Percentiles rank a stretch among this genome's conserved stretches.
phyloP scores from a whole-genome alignment of 306 rosid genomes.

The Cicer pinnatifidum region DNA sequence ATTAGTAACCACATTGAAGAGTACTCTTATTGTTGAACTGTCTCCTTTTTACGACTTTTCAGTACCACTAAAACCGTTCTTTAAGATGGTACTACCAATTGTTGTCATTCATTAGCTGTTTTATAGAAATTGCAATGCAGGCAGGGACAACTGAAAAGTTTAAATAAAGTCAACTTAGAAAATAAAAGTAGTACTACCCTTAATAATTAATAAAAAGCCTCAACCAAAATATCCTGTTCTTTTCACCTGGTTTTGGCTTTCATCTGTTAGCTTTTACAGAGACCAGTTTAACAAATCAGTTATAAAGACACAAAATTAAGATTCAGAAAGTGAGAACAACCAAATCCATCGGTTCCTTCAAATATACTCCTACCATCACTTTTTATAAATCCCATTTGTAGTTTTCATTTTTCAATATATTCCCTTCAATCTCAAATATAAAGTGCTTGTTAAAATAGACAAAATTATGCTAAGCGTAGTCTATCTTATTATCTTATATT shows the following conservation, averaged over 20 bases:
- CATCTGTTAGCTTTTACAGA: conserved; percentile 1
- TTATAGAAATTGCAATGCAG: conserved; percentile 5
- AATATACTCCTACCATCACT: no score
- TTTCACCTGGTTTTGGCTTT: conserved; percentile 13
- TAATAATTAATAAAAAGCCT: not conserved
- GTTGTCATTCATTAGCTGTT: conserved; percentile 10
- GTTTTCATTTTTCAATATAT: no score
- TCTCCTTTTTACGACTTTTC: conserved; percentile 23
- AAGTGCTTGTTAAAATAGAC: no score
- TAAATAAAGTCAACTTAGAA: conserved; percentile 39
- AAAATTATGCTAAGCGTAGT: no score
- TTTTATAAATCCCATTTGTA: no score
- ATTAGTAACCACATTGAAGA: conserved; percentile 9
- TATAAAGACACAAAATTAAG: not conserved
- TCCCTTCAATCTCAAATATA: no score
- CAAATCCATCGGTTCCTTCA: no score
- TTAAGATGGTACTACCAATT: not conserved
- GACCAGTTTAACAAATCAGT: not conserved
- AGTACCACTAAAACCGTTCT: conserved; percentile 39
- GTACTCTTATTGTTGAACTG: not conserved
- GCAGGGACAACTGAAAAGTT: conserved; percentile 35
- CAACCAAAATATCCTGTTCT: not conserved
- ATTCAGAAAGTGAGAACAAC: not conserved
- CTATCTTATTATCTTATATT: no score
- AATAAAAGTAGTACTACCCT: conserved; percentile 16